Conservation (phyloP, 2,329 filamentous ascomycete species). For the Diaporthe sp. region DNA sequence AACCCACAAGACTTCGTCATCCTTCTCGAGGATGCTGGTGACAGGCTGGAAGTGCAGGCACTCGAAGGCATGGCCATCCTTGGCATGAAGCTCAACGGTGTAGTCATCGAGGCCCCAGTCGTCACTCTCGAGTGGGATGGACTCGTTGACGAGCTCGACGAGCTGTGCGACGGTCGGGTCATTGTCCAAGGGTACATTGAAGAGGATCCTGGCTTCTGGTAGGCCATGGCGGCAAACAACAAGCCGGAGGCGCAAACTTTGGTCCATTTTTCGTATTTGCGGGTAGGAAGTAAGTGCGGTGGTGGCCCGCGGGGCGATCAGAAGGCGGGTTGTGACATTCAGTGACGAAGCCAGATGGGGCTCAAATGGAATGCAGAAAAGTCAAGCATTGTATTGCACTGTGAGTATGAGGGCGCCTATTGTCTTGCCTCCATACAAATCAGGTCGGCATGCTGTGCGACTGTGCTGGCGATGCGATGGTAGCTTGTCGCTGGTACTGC, state of each 20-base stretch:
- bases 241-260: constrained; percentile 76
- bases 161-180: constrained; percentile 80
- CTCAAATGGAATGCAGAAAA: not conserved
- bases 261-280: constrained; percentile 38
- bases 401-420: not conserved
- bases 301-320: not conserved
- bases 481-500: not conserved
- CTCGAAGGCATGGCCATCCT: constrained; percentile 75
- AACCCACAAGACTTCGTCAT: constrained; percentile 83
- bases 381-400: not conserved
- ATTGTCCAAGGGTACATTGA: constrained; percentile 68
- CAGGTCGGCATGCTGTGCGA: not conserved
- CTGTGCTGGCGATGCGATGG: not conserved
- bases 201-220: constrained; percentile 78
- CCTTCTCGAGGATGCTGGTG: constrained; percentile 77
- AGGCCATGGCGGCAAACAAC: constrained; percentile 78
- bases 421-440: not conserved
- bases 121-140: constrained; percentile 80
- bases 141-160: constrained; percentile 80
- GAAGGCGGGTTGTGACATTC: not conserved
- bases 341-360: constrained; percentile 8
- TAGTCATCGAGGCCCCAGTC: constrained; percentile 94
- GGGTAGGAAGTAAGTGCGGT: not conserved
- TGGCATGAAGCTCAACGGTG: constrained; percentile 75
- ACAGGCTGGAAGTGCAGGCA: constrained; percentile 87